Conservation (phyloP, 371 early-diverging fungal genomes). For the Gilbertella persicaria region DNA sequence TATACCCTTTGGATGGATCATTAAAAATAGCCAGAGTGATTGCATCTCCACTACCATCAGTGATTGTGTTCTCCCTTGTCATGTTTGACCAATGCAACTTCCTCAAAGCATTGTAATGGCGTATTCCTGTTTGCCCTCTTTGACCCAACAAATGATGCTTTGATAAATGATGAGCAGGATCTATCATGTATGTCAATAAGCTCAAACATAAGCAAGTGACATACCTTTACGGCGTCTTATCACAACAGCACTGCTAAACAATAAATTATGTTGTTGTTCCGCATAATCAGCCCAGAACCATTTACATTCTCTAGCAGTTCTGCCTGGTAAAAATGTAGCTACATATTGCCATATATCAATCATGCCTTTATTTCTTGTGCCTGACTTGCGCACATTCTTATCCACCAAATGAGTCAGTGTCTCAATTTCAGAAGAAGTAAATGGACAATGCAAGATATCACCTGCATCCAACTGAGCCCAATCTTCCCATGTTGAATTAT, state of each 20-base stretch:
- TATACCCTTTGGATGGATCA: slow-evolving; percentile 11
- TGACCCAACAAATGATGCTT: slow-evolving; percentile 6
- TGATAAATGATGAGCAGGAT: background rate
- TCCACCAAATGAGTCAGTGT: background rate
- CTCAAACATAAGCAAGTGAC: background rate
- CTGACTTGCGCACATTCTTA: background rate
- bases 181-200: background rate
- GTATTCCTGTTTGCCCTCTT: background rate
- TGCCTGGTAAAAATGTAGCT: slow-evolving; percentile 27
- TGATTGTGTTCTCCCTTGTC: slow-evolving; percentile 18
- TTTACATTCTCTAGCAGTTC: slow-evolving; percentile 29
- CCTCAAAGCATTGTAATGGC: slow-evolving; percentile 2
- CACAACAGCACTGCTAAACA: slow-evolving; percentile 18
- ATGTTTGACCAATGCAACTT: slow-evolving; percentile 24
- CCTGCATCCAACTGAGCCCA: slow-evolving; percentile 42
- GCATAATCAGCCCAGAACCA: slow-evolving; percentile 27
- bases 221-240: slow-evolving; percentile 20
- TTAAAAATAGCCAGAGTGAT: slow-evolving; percentile 30
- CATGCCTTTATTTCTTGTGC: background rate
- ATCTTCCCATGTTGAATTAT: slow-evolving; percentile 47
- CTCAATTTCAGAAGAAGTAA: slow-evolving; percentile 12
- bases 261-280: background rate
- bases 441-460: slow-evolving; percentile 40
- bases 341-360: slow-evolving; percentile 26
- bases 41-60: slow-evolving; percentile 46